Percentiles rank a stretch among this genome's conserved stretches.
Evolutionary conservation across 441 rosid species (phyloP).

Genomic region (Breynia disticha): DNA sequence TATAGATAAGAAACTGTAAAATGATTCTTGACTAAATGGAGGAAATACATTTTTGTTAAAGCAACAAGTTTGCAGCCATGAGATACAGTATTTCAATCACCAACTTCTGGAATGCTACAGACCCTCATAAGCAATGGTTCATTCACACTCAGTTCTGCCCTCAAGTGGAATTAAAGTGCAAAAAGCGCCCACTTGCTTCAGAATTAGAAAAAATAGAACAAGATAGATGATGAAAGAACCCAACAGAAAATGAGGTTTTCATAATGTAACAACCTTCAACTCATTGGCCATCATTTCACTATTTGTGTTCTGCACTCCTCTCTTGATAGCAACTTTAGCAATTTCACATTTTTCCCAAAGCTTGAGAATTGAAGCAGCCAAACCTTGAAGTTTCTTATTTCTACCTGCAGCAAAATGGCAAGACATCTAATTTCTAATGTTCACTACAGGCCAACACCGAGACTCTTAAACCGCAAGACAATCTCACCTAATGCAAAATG

Average conservation of each 20-base stretch:
- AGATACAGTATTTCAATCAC: too few species aligned
- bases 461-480: constrained; percentile 9
- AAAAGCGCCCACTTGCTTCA: too few species aligned
- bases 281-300: constrained; percentile 89
- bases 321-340: constrained; percentile 90
- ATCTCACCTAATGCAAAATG: constrained; percentile 80
- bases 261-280: constrained; percentile 50
- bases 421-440: not conserved
- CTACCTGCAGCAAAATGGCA: constrained; percentile 47
- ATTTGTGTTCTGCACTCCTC: constrained; percentile 75
- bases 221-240: not conserved
- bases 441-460: too few species aligned
- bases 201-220: not conserved
- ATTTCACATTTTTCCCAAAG: constrained; percentile 98
- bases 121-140: too few species aligned
- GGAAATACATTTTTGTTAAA: too few species aligned
- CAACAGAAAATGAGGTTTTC: not conserved
- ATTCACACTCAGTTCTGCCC: too few species aligned
- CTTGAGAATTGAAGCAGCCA: constrained; percentile 77
- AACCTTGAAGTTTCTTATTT: constrained; percentile 79
- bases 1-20: not conserved
- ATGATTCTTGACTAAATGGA: too few species aligned
- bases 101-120: too few species aligned
- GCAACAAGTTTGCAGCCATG: too few species aligned
- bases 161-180: too few species aligned